Evolutionary conservation across 495 filamentous ascomycete genomes (phyloP), one percentile per base, ranked within the genome.

Genomic region (Poronia punctata): DNA sequence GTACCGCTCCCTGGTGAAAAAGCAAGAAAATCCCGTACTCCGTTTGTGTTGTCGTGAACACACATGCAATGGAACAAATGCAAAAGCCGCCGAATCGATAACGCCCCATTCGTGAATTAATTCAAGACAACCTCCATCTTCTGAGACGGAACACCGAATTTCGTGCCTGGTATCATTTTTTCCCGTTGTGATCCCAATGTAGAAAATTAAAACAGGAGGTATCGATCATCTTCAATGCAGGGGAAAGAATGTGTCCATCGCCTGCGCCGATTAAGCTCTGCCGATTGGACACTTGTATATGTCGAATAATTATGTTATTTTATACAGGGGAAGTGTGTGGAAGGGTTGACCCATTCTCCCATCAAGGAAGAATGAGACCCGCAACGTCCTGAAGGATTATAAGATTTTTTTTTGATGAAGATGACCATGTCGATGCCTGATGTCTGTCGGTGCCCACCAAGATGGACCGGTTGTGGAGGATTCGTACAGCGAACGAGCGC

Each of bases 51-150:
- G 49, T 56, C 49, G 47, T 53, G 56, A 59, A 59, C 56, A 59
- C 56, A 53, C 42, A 59, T 59, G 56, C 56, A 59, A 57, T 59
- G 37, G 48, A 56, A 43, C 39, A 56, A 59, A 59, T 59, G 56
- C 53, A 57, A 50, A 50, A 57, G 46, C 53, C 50, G 53, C 50
- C 48, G 25, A 49, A 45, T 48, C 41, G 45, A 42, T n/a, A 57
- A 59, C 50, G 53, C 53, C 52, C 43, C 48, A 52, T 54, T 48
- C 50, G 45, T 26, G 50, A 53, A 59, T 46, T 50, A 48, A 47
- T 49, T 47, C 38, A 57, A 50, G n/a, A n/a, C n/a, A n/a, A n/a
- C n/a, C 56, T 43, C 25, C 53, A 57, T 59, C 53, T 54, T 57
- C 36, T 41, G 49, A 50, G 38, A 35, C 46, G 48, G 50, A 53